Conservation (phyloP, 176 grass and related monocot genomes). For the Cocos nucifera region DNA sequence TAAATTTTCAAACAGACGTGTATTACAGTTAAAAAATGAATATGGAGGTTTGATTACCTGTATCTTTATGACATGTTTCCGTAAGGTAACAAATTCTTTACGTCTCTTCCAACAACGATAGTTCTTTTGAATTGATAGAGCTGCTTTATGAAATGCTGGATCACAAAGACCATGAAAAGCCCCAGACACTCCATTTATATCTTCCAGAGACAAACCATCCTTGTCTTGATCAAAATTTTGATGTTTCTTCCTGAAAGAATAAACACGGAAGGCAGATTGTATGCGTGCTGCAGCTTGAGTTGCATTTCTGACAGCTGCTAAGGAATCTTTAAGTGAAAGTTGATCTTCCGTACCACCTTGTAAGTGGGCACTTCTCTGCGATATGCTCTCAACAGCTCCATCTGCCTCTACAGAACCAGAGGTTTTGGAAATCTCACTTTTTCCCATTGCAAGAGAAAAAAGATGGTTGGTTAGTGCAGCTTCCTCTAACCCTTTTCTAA, state of each 20-base stretch:
- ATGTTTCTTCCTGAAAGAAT: conserved; percentile 67
- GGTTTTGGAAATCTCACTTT: conserved; percentile 11
- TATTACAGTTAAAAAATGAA: background rate
- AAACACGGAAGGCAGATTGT: conserved; percentile 60
- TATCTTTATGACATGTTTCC: conserved; percentile 58
- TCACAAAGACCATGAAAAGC: conserved; percentile 9
- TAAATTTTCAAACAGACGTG: too few relatives aligned
- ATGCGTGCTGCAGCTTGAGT: conserved; percentile 74
- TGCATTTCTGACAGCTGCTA: conserved; percentile 60
- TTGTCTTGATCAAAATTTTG: conserved; percentile 23
- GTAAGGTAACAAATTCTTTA: conserved; percentile 45
- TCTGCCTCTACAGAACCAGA: conserved; percentile 11
- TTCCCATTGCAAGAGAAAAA: conserved; percentile 43
- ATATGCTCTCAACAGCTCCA: conserved; percentile 37
- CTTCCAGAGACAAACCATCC: conserved; percentile 7
- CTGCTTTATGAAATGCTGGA: conserved; percentile 46
- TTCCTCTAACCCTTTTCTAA: too few relatives aligned
- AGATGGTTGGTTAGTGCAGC: conserved; percentile 52
- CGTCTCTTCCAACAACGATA: conserved; percentile 74
- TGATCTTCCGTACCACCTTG: conserved; percentile 59
- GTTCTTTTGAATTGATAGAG: conserved; percentile 89
- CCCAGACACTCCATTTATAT: conserved; percentile 22
- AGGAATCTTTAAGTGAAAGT: conserved; percentile 66
- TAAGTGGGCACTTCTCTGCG: conserved; percentile 35
- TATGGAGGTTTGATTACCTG: conserved; percentile 36